Conservation (phyloP, 306 rosid genomes). For the Morella rubra region DNA sequence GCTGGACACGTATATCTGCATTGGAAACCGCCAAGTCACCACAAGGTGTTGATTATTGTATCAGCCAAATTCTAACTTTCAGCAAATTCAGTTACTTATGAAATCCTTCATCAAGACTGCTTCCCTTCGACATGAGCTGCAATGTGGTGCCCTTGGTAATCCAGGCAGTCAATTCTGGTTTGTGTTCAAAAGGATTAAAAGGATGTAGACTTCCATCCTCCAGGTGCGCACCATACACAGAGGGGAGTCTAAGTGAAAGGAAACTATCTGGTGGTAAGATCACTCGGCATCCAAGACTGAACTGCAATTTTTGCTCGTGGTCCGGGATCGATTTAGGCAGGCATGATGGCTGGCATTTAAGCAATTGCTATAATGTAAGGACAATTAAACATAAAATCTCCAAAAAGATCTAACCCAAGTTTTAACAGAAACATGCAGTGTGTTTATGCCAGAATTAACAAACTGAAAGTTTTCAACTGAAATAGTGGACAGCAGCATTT, state of each 20-base stretch:
- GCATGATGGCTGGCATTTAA: conserved; percentile 67
- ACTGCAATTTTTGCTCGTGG: conserved; percentile 70
- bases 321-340: conserved; percentile 60
- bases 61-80: conserved; percentile 25
- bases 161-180: conserved; percentile 92
- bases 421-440: background rate
- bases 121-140: conserved; percentile 63
- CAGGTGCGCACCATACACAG: conserved; percentile 76
- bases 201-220: conserved; percentile 67
- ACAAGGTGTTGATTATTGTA: conserved; percentile 15
- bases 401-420: background rate
- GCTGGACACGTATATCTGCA: conserved; percentile 25
- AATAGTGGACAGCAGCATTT: conserved; percentile 1
- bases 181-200: conserved; percentile 68
- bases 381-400: background rate
- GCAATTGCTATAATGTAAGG: conserved; percentile 13
- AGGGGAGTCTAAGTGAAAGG: conserved; percentile 79
- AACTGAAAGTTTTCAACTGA: background rate
- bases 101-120: conserved; percentile 47
- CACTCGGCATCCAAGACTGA: conserved; percentile 71
- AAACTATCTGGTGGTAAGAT: conserved; percentile 90
- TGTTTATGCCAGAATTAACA: background rate
- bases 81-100: conserved; percentile 37
- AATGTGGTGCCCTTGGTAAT: conserved; percentile 71
- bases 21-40: conserved; percentile 13